A percentile compares a stretch with the other conserved stretches of the same genome.
Evolutionary conservation across 2,329 filamentous ascomycete species (phyloP).

Genomic region (Pseudocercospora vitis): DNA sequence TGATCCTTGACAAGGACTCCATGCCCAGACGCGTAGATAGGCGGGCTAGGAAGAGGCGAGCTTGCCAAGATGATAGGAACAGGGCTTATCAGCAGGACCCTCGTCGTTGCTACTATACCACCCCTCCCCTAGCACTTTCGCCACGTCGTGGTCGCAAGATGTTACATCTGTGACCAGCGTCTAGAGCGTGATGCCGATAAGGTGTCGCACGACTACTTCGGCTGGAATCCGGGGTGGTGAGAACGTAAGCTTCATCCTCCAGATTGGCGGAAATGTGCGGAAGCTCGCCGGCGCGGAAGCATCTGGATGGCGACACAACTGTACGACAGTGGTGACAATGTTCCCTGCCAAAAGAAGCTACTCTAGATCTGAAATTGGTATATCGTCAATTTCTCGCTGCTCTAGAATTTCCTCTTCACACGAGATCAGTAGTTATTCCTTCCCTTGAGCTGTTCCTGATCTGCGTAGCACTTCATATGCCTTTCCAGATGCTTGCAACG

Average conservation of each 20-base stretch:
- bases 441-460: no score
- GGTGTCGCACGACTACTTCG: neutral
- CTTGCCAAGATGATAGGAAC: slow-evolving; percentile 1
- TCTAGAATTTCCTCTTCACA: no score
- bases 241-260: no score
- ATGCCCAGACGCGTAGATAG: slow-evolving; percentile 3
- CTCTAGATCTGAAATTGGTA: no score
- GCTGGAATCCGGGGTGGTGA: neutral
- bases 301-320: no score
- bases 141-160: neutral
- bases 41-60: slow-evolving; percentile 1
- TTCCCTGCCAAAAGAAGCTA: no score
- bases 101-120: slow-evolving; percentile 1
- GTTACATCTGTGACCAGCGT: neutral
- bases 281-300: neutral
- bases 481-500: no score
- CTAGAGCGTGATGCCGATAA: neutral
- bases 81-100: neutral
- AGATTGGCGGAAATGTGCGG: neutral
- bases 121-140: neutral
- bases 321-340: no score
- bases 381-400: no score
- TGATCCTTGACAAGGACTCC: neutral
- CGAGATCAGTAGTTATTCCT: no score
- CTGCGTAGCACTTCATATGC: no score